Conservation (phyloP, 345 rosid species). For the Heritiera littoralis region DNA sequence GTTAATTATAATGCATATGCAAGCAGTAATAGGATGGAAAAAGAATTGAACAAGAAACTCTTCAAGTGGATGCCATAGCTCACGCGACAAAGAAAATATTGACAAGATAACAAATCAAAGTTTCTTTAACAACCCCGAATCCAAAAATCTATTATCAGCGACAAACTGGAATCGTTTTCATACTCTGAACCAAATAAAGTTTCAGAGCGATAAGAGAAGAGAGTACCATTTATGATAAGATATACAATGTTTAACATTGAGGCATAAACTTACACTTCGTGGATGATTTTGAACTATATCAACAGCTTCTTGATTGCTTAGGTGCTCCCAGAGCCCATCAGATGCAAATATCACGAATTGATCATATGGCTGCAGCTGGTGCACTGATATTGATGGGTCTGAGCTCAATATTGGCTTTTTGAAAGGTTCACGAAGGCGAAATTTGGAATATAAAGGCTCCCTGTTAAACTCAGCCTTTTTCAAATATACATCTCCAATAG, state of each 20-base stretch:
- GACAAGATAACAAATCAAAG: not conserved
- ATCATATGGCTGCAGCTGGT: constrained; percentile 65
- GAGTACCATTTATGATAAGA: not conserved
- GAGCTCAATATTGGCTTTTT: constrained; percentile 67
- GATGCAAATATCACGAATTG: constrained; percentile 78
- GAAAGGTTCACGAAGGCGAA: constrained; percentile 69
- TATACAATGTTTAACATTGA: not conserved
- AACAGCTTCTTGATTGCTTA: constrained; percentile 83
- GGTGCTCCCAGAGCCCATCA: constrained; percentile 87
- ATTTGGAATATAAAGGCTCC: constrained; percentile 70
- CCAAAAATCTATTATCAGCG: not conserved
- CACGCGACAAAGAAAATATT: not conserved
- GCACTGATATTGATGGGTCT: constrained; percentile 70
- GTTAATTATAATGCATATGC: not conserved
- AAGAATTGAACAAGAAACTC: not conserved
- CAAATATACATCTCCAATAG: constrained; percentile 84
- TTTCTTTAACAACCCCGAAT: not conserved
- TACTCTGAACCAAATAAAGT: not conserved
- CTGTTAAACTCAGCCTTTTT: constrained; percentile 80
- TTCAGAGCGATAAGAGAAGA: not conserved
- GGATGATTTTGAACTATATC: constrained; percentile 66
- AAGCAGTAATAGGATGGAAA: not conserved
- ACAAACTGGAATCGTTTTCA: constrained; percentile 8
- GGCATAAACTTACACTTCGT: constrained; percentile 48
- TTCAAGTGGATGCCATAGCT: not conserved